Evolutionary conservation across 306 rosid species (phyloP).

Genomic region (Lablab purpureus): DNA sequence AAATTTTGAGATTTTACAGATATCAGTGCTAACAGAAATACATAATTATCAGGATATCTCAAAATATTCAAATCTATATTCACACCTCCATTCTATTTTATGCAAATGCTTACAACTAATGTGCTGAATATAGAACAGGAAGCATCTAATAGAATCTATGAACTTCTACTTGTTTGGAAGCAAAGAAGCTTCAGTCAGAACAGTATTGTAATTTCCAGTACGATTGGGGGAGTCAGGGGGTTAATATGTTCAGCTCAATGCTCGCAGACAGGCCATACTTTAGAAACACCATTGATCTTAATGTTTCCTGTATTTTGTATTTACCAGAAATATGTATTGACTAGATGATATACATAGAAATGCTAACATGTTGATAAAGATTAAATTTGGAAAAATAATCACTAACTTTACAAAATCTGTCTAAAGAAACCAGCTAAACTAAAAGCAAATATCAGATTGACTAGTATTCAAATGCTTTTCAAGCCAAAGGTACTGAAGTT

Average conservation of each 20-base stretch:
- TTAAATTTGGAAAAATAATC: not conserved
- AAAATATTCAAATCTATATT: not conserved
- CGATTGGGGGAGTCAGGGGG: not conserved
- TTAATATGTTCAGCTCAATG: not conserved
- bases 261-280: not conserved
- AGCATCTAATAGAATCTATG: conserved; percentile 19
- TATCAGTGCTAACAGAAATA: conserved; percentile 15
- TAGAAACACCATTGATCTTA: not conserved
- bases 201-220: not conserved
- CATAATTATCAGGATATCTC: not conserved
- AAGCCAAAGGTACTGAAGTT: no score
- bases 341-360: not conserved
- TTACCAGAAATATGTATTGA: not conserved
- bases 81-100: not conserved
- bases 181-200: not conserved
- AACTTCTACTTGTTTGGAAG: conserved; percentile 12
- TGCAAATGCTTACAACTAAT: conserved; percentile 15
- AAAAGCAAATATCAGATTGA: no score
- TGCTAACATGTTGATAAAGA: not conserved
- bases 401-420: not conserved
- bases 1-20: conserved; percentile 26
- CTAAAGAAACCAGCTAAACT: not conserved
- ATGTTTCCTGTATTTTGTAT: not conserved
- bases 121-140: conserved; percentile 32
- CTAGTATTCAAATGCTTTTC: no score